Evolutionary conservation across 257 asterid genomes (phyloP).

Genomic region (Anisodus acutangulus): DNA sequence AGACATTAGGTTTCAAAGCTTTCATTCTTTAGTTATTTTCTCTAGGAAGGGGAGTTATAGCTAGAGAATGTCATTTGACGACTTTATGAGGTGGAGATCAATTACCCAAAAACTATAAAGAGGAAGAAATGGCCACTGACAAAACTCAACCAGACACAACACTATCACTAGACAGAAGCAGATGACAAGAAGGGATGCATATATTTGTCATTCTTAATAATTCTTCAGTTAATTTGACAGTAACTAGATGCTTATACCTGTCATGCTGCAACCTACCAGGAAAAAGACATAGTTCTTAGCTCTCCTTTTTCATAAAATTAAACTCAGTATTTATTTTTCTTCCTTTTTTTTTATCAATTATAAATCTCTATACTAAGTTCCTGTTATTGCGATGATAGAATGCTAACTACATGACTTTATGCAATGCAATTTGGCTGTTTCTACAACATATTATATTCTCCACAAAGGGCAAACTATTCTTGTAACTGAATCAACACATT

Average conservation of each 20-base stretch:
- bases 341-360: not conserved
- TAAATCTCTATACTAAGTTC: not conserved
- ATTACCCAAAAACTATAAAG: conserved; percentile 1
- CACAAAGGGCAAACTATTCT: not conserved
- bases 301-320: not conserved
- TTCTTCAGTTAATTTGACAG: not conserved
- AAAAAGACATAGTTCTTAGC: not conserved
- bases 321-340: not conserved
- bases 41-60: not conserved
- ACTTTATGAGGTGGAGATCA: not conserved
- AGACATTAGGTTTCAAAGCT: conserved; percentile 7
- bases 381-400: not conserved
- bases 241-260: not conserved
- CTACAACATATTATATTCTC: not conserved
- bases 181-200: not conserved
- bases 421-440: not conserved
- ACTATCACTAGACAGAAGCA: not conserved
- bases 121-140: not conserved
- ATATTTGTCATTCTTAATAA: not conserved
- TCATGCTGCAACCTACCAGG: not conserved
- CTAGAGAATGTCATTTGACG: not conserved
- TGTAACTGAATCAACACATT: not conserved
- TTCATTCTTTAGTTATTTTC: not conserved
- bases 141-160: not conserved
- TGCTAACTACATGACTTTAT: not conserved